Base-by-base conservation (phyloP, 768 basidiomycete species). In the Lactifluus hygrophoroides region DNA sequence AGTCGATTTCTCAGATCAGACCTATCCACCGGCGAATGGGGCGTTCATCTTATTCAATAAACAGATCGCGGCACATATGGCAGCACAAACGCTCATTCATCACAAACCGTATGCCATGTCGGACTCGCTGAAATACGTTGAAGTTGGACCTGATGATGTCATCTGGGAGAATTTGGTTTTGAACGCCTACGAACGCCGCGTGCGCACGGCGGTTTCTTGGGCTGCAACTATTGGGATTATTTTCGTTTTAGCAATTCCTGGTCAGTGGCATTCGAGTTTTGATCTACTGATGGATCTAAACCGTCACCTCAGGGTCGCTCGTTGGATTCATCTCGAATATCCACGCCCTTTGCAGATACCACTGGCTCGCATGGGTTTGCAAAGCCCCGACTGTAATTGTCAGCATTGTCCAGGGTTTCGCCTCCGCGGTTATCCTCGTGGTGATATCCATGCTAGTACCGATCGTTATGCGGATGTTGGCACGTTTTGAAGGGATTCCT, bases 21-120 rank as follows among this genome's bases (percentile, higher is more conserved):
- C 68, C 13, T 71, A 72, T 54, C 69, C 70, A 13, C 71, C 72
- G 17, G 64, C 66, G 30, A 72, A 72, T 65, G 86, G 84, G 32
- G 88, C 88, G 9, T 98, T 98, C 70, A 78, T 98, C 58, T 85
- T 89, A 19, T 98, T 97, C 79, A 84, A 93, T 70, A 79, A 83
- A 64, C 95, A 97, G 75, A 89, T 96, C 61, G 88, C 90, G 3
- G 94, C 94, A n/a, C 94, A 98, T 71, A 75, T 97, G 70, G 92
- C 89, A 1, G 78, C 80, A 37, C 85, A 94, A 71, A 75, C 76
- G 3, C 72, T 94, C 40, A 74, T 82, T 6, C 89, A 94, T 70
- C 85, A 94, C 67, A 81, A 84, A 51, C 91, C 91, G 25, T 90
- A 90, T 65, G 74, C 81, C 14, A 96, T 97, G 92, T 76, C 78